Conservation (phyloP, 148 eudicot species). For the Oxyria digyna region DNA sequence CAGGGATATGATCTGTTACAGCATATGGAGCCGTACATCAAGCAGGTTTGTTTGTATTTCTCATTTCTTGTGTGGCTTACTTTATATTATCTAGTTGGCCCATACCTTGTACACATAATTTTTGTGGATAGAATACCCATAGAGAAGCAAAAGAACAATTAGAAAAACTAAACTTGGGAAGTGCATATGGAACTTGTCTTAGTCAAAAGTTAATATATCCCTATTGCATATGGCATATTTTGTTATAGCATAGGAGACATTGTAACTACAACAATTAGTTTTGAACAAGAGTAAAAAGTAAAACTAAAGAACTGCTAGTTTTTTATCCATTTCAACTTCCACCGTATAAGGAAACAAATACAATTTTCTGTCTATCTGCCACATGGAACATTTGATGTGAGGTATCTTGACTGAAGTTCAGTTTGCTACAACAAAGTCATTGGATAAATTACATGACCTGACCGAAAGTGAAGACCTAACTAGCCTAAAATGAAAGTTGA, state of each 20-base stretch:
- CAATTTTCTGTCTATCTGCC: background rate
- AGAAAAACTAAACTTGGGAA: background rate
- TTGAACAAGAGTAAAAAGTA: background rate
- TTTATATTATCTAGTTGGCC: background rate
- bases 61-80: background rate
- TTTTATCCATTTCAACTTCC: background rate
- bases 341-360: background rate
- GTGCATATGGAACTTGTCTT: background rate
- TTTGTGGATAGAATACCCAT: background rate
- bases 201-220: background rate
- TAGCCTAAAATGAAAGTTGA: background rate
- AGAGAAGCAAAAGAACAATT: background rate
- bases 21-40: conserved; percentile 81
- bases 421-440: background rate
- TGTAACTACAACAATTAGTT: background rate
- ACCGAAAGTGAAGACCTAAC: background rate
- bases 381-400: background rate
- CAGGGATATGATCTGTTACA: conserved; percentile 89
- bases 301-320: background rate
- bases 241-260: background rate
- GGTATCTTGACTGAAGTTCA: background rate
- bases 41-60: conserved; percentile 26
- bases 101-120: background rate
- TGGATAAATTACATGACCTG: background rate
- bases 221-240: no score